A percentile compares a stretch with the other conserved stretches of the same genome.
phyloP scores from a whole-genome alignment of 345 rosid genomes.

The Cardiospermum halicacabum region DNA sequence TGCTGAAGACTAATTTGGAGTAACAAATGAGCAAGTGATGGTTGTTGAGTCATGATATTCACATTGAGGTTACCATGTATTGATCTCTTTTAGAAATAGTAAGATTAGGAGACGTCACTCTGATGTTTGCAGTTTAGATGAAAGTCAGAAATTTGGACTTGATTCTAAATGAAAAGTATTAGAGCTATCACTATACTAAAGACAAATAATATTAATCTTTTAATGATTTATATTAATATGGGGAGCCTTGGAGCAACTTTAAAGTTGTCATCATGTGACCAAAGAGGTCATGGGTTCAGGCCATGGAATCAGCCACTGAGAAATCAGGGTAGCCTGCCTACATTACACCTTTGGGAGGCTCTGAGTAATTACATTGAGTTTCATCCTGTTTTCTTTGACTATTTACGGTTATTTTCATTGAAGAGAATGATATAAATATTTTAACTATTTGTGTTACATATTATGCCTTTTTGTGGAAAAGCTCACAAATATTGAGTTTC shows the following conservation, averaged over 20 bases:
- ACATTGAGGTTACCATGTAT: not conserved
- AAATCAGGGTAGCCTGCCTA: too few species aligned
- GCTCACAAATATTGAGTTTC: not conserved
- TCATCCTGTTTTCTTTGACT: too few species aligned
- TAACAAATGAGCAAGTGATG: not conserved
- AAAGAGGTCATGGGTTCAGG: too few species aligned
- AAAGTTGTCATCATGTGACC: too few species aligned
- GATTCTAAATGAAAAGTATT: not conserved
- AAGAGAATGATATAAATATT: too few species aligned
- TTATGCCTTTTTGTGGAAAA: not conserved
- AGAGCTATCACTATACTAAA: not conserved
- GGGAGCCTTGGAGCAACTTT: too few species aligned
- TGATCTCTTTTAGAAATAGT: not conserved
- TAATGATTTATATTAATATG: not conserved
- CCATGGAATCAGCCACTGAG: too few species aligned
- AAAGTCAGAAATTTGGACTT: not conserved
- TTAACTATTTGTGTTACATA: too few species aligned
- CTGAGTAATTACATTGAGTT: too few species aligned
- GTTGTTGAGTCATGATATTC: not conserved
- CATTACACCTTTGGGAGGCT: too few species aligned
- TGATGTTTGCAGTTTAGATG: not conserved
- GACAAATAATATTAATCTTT: not conserved
- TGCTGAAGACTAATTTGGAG: not conserved
- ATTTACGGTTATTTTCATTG: too few species aligned
- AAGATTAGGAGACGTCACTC: not conserved